Base-by-base conservation (phyloP, 208 protist species). In the Acanthamoeba castellanii region DNA sequence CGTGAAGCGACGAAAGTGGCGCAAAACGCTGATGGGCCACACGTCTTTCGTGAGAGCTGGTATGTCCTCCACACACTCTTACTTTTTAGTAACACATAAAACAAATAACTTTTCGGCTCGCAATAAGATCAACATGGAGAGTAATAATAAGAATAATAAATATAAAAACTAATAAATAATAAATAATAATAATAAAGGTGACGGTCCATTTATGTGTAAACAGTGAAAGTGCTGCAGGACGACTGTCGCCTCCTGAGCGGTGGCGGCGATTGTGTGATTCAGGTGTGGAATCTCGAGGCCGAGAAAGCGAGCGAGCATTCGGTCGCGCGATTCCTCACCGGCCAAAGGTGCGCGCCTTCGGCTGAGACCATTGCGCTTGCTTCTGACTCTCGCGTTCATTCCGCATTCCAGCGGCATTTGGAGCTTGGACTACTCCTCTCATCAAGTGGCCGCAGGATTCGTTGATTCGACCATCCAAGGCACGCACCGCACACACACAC, bases 1-100 rank as follows among this genome's bases (percentile, higher is more conserved):
- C n/a, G 47, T 57, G 30, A 52, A 52, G n/a, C 76, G 76, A 57
- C 47, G 32, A 4, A 85, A 85, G 45, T 85, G 76, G 76, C 32
- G 42, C 14, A 85, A 59, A 32, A 85, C 45, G 30, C 22, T 85
- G 45, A 0, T 85, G 45, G 76, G 45, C 45, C 76, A 85, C 47
- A 32, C 76, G 25, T 85, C 47, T 0, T 85, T 34, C 47, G 76
- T 85, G 34, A 34, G 76, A 6, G 34, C 25, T 25, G 76, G 76
- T 85, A 3, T 0, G 76, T 27, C 42, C 18, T 11, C 50, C 59
- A 22, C 59, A 22, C 22, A 22, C 59, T 64, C 68, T 74, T 27
- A n/a, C n/a, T n/a, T n/a, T n/a, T n/a, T n/a, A n/a, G n/a, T n/a
- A n/a, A n/a, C n/a, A n/a, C n/a, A n/a, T n/a, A n/a, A n/a, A n/a